These are phyloP conservation scores for Excoecaria cochinchinensis DNA, from an alignment of 345 rosid genomes.

Conservation along the genomic window DNA sequence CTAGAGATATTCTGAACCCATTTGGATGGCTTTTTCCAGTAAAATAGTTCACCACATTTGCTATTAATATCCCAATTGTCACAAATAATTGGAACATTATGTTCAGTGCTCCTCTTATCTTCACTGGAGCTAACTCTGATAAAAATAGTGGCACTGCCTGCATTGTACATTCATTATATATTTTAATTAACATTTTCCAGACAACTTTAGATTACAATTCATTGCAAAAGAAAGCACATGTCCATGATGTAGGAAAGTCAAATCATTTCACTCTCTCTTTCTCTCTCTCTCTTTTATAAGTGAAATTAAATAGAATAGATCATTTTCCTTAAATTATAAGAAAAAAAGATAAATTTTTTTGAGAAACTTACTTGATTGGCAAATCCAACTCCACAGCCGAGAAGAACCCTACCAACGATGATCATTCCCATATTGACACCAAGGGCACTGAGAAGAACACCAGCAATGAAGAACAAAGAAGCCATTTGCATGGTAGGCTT, in stretches of 20 bases:
- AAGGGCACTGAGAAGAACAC: slow-evolving; percentile 26
- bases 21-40: slow-evolving; percentile 40
- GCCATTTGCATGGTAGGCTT: slow-evolving; percentile 47
- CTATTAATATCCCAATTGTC: slow-evolving; percentile 52
- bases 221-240: too few relatives aligned
- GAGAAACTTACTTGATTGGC: slow-evolving; percentile 39
- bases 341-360: too few relatives aligned
- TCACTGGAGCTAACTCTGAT: slow-evolving; percentile 60
- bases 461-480: slow-evolving; percentile 34
- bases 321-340: too few relatives aligned
- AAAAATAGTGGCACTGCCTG: slow-evolving; percentile 68
- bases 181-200: neutral
- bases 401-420: slow-evolving; percentile 39
- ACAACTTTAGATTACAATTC: too few relatives aligned
- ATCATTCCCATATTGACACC: slow-evolving; percentile 31
- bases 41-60: slow-evolving; percentile 51
- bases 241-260: neutral
- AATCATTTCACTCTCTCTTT: slow-evolving; percentile 23
- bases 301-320: too few relatives aligned
- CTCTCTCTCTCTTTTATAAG: too few relatives aligned
- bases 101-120: slow-evolving; percentile 60
- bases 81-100: slow-evolving; percentile 53
- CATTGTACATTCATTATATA: neutral
- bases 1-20: slow-evolving; percentile 59
- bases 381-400: slow-evolving; percentile 49